Evolutionary conservation across 805 yeast species (phyloP).

Genomic region (Myxozyma udenii): DNA sequence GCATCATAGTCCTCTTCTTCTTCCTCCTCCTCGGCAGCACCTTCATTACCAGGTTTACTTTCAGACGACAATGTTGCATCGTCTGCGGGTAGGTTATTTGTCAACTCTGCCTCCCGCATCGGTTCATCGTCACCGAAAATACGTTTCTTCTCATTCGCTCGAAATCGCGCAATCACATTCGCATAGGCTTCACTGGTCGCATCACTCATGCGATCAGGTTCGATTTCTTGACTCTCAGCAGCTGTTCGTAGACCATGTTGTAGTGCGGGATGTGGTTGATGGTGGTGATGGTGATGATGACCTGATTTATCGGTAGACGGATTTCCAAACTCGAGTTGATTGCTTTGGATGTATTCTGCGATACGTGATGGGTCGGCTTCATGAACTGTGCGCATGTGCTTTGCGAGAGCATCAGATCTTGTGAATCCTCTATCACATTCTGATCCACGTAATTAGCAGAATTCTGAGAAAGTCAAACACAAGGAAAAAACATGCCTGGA

Average conservation of each 20-base stretch:
- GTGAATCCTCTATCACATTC: conserved; percentile 62
- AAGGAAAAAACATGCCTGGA: conserved; percentile 33
- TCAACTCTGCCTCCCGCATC: not conserved
- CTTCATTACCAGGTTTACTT: not conserved
- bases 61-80: not conserved
- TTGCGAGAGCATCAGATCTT: conserved; percentile 59
- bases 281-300: not conserved
- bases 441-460: conserved; percentile 32
- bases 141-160: conserved; percentile 2
- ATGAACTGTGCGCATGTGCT: conserved; percentile 62
- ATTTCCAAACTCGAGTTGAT: not conserved
- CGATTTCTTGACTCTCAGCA: conserved; percentile 1
- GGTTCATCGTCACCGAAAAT: not conserved
- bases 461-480: not conserved
- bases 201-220: conserved; percentile 14
- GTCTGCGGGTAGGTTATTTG: no score
- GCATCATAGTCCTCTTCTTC: conserved; percentile 20
- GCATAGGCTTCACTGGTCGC: conserved; percentile 10
- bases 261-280: not conserved
- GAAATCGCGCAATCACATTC: conserved; percentile 2
- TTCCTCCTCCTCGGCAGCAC: conserved; percentile 4
- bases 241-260: not conserved
- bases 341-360: not conserved
- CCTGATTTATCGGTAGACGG: not conserved
- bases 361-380: conserved; percentile 38